phyloP scores from a whole-genome alignment of 352 stramenopile genomes.

The Phytophthora podocarpi region DNA sequence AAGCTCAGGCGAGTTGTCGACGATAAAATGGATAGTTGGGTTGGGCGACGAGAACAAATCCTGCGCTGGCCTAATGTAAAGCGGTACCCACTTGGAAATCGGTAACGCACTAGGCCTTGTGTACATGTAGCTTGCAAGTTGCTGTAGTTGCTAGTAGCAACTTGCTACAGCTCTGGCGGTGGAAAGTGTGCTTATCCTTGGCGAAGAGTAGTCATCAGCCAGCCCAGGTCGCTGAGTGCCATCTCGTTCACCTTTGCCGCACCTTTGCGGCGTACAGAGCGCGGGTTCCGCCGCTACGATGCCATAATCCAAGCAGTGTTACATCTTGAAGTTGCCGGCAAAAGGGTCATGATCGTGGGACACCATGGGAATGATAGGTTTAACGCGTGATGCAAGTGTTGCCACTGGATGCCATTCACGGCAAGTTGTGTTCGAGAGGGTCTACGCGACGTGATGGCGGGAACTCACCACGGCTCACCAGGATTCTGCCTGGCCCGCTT shows the following conservation, averaged over 20 bases:
- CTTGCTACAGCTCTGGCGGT: too few relatives aligned
- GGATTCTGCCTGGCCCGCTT: constrained; percentile 1
- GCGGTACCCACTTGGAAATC: too few relatives aligned
- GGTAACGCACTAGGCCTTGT: too few relatives aligned
- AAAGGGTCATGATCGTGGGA: constrained; percentile 26
- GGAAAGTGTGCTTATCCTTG: background rate
- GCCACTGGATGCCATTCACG: constrained; percentile 17
- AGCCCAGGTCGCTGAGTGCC: background rate
- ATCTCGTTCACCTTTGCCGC: constrained; percentile 5
- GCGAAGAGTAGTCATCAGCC: constrained; percentile 8
- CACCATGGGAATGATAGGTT: constrained; percentile 13
- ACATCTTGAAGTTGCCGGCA: constrained; percentile 19
- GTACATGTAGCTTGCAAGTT: too few relatives aligned
- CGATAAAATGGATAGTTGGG: too few relatives aligned
- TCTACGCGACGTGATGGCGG: constrained; percentile 23
- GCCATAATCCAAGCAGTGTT: constrained; percentile 8
- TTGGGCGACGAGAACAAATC: background rate
- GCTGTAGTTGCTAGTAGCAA: too few relatives aligned
- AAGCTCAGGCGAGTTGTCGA: too few relatives aligned
- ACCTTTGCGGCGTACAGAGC: constrained; percentile 19
- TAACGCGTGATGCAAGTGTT: constrained; percentile 15
- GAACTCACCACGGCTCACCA: constrained; percentile 14
- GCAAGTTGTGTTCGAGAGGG: constrained; percentile 4
- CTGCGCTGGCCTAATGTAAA: background rate
- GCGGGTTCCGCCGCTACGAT: background rate